A percentile compares a stretch with the other conserved stretches of the same genome.
phyloP scores from a whole-genome alignment of 1,284 basidiomycete genomes.

The Quambalaria eucalypti region DNA sequence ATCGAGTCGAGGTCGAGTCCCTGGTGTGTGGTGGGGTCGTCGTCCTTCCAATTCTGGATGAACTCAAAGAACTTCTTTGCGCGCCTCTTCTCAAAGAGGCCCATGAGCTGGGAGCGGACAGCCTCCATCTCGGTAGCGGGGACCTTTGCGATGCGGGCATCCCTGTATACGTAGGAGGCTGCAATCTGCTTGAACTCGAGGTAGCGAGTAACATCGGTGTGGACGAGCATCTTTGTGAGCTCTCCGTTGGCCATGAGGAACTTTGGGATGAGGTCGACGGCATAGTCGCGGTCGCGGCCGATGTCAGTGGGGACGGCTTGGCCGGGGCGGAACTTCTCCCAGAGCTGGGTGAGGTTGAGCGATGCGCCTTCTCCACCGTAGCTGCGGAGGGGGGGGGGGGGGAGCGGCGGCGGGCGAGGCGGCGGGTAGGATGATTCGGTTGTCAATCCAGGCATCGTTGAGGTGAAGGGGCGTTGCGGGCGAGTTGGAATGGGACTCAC shows the following conservation, averaged over 20 bases:
- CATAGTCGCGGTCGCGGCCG: slow-evolving; percentile 45
- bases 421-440: no score
- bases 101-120: slow-evolving; percentile 87
- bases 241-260: slow-evolving; percentile 93
- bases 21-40: slow-evolving; percentile 82
- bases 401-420: background rate
- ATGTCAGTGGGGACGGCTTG: slow-evolving; percentile 52
- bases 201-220: slow-evolving; percentile 97
- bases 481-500: no score
- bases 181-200: slow-evolving; percentile 99
- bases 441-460: no score
- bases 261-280: slow-evolving; percentile 45
- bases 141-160: slow-evolving; percentile 94
- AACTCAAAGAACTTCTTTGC: slow-evolving; percentile 99
- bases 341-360: slow-evolving; percentile 94
- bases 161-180: slow-evolving; percentile 92
- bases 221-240: slow-evolving; percentile 94
- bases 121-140: slow-evolving; percentile 97
- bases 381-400: slow-evolving; percentile 15
- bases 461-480: no score
- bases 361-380: slow-evolving; percentile 97
- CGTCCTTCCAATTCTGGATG: slow-evolving; percentile 87
- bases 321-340: slow-evolving; percentile 75
- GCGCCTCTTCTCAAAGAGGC: slow-evolving; percentile 92
- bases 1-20: slow-evolving; percentile 38